Evolutionary conservation across 2,329 filamentous ascomycete species (phyloP).

Genomic region (Ophiostoma sp.): DNA sequence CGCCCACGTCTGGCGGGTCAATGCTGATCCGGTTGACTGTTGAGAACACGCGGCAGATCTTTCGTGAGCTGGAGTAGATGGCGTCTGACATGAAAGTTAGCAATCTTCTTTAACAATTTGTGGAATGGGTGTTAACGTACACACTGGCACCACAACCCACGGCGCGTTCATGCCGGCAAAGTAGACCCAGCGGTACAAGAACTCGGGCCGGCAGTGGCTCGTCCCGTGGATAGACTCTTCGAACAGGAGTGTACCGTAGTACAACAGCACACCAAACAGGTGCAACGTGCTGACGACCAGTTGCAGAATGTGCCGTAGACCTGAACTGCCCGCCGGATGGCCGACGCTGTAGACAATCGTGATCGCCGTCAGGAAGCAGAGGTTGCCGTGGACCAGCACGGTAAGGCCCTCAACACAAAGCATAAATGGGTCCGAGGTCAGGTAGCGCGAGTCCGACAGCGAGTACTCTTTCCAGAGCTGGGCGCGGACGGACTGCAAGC

Average conservation of each 20-base stretch:
- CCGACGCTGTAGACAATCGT: constrained; percentile 42
- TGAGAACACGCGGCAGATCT: neutral
- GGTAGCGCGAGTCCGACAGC: constrained; percentile 81
- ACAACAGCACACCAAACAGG: constrained; percentile 62
- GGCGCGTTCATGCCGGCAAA: constrained; percentile 62
- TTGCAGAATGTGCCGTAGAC: constrained; percentile 54
- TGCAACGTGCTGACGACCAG: constrained; percentile 54
- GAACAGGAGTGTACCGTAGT: constrained; percentile 59
- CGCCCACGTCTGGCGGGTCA: neutral
- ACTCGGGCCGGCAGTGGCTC: constrained; percentile 59
- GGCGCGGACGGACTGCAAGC: constrained; percentile 70
- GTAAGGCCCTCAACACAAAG: constrained; percentile 86
- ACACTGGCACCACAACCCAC: constrained; percentile 58
- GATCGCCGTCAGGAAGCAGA: constrained; percentile 52
- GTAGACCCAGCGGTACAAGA: constrained; percentile 64
- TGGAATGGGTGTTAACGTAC: constrained; percentile 43
- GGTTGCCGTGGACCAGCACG: constrained; percentile 62
- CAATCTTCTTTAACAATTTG: neutral
- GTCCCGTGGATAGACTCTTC: constrained; percentile 49
- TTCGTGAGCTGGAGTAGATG: neutral
- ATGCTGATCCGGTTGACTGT: neutral
- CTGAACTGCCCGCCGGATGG: constrained; percentile 34
- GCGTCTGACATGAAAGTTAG: neutral
- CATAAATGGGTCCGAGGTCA: constrained; percentile 79
- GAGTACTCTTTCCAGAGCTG: constrained; percentile 95